Conservation (phyloP, 2,329 filamentous ascomycete genomes). For the Neonectria coccinea region DNA sequence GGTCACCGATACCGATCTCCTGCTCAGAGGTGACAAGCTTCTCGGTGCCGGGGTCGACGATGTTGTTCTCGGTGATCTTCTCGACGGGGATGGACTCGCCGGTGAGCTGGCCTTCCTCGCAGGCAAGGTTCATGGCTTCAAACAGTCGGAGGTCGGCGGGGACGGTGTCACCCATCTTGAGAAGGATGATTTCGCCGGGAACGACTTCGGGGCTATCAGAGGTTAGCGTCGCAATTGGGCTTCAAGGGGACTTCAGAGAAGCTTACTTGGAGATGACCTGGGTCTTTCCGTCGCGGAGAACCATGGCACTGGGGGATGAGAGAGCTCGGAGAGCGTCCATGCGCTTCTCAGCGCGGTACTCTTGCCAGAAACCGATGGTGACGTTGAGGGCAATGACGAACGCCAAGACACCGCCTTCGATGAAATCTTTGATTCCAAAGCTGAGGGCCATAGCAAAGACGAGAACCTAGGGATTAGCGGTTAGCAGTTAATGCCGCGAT, state of each 20-base stretch:
- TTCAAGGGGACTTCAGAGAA: no score
- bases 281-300: constrained; percentile 69
- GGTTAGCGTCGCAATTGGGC: constrained; percentile 27
- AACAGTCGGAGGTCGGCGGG: constrained; percentile 78
- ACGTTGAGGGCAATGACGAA: constrained; percentile 78
- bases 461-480: constrained; percentile 69
- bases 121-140: constrained; percentile 82
- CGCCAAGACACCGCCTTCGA: constrained; percentile 75
- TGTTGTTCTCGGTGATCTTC: constrained; percentile 68
- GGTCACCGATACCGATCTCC: constrained; percentile 75
- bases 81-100: constrained; percentile 80
- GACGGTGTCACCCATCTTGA: constrained; percentile 79
- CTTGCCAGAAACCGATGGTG: constrained; percentile 74
- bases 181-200: constrained; percentile 75
- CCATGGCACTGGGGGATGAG: constrained; percentile 72
- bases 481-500: constrained; percentile 15
- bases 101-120: constrained; percentile 82
- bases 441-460: constrained; percentile 81
- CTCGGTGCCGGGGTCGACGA: constrained; percentile 59
- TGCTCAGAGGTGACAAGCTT: constrained; percentile 57
- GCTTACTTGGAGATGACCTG: constrained; percentile 69
- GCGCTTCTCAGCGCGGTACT: constrained; percentile 73
- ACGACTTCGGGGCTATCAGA: constrained; percentile 68
- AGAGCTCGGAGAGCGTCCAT: constrained; percentile 73
- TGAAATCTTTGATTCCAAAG: constrained; percentile 74